Evolutionary conservation across 345 rosid genomes (phyloP), one percentile per base, ranked within the genome.

Genomic region (Dovyalis caffra): DNA sequence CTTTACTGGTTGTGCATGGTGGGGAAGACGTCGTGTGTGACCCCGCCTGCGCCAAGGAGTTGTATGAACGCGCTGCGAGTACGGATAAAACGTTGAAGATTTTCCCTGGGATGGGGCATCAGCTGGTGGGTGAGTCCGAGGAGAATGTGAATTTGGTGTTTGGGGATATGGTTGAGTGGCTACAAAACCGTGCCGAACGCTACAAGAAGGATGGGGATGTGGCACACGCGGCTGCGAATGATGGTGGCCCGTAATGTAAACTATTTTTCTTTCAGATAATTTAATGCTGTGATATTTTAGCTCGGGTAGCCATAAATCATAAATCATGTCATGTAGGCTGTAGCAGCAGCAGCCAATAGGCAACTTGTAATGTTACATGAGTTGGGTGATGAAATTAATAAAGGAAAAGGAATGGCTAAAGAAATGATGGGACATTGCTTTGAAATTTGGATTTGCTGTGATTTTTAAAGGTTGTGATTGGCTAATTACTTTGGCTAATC

Each of bases 51-150:
- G 95, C 69, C 12, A 86, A 89, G 85, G 97, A 91, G 75, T 88
- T 93, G 67, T 63, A 89, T 38, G 73, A 63, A 64, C 94, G 97
- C 82, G 97, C 91, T 25, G 40, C 81, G 38, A 90, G 97, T 58
- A 40, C 1, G 37, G 97, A 95, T 66, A 95, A 90, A 82, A 91
- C 98, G 10, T 66, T 91, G 20, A 88, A 79, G 80, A 80, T 95
- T 32, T 86, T 91, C 37, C 92, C 94, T 0, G 93, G 85, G 45
- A 85, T 95, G 99, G 86, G 96, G 96, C 99, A 95, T 82, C 99
- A 90, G 88, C 57, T 95, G 71, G 69, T 88, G 2, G 99, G 99
- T 0, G 99, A 95, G 81, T 75, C 94, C 7, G 91, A 87, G 74
- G 95, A 93, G 74, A 51, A 69, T 34, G 94, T 91, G 0, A 90